Percentiles rank a stretch among this genome's conserved stretches.
These are phyloP conservation scores for Trichoderma semiorbis DNA, from an alignment of 2,329 filamentous ascomycete species.

Conservation along the genomic window DNA sequence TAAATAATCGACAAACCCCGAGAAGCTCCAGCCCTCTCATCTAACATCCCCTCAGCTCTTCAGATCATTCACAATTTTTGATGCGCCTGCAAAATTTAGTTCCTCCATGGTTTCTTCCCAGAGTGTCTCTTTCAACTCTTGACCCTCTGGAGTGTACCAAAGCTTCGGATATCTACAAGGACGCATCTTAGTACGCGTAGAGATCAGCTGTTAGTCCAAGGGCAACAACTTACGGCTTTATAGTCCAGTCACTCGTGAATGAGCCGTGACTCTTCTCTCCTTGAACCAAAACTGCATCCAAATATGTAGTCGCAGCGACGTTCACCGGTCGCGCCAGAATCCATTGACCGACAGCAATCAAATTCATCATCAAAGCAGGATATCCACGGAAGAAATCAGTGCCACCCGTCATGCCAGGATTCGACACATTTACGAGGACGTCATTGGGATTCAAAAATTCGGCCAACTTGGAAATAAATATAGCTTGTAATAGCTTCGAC, in stretches of 20 bases:
- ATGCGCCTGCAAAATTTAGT: background rate
- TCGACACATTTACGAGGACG: conserved; percentile 37
- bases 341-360: background rate
- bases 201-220: background rate
- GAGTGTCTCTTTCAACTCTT: background rate
- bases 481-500: background rate
- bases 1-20: background rate
- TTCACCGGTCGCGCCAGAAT: background rate
- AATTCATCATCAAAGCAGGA: background rate
- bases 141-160: background rate
- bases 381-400: conserved; percentile 20
- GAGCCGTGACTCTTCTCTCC: background rate
- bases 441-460: conserved; percentile 33
- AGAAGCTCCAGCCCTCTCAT: background rate
- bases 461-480: conserved; percentile 28
- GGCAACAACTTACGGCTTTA: background rate
- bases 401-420: conserved; percentile 32
- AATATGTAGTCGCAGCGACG: background rate
- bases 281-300: background rate
- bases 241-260: background rate
- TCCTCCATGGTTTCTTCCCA: background rate
- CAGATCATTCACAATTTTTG: background rate
- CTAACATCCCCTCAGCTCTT: background rate
- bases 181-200: background rate
- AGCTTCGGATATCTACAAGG: background rate